phyloP scores from a whole-genome alignment of 371 early-diverging fungal genomes.

The Fennellomyces sp. region DNA sequence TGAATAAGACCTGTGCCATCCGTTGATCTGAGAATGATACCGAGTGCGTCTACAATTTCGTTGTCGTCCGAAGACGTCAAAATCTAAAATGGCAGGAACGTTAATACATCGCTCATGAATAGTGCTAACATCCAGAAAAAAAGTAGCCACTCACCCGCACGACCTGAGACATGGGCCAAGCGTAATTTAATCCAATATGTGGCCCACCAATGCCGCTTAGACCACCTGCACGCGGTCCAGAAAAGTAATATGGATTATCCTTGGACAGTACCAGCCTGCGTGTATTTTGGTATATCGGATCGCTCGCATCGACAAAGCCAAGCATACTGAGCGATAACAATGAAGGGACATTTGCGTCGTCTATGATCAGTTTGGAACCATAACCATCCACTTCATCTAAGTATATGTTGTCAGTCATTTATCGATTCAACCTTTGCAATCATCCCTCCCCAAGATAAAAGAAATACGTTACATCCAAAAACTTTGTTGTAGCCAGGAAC shows the following conservation, averaged over 20 bases:
- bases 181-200: slow-evolving; percentile 43
- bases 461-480: slow-evolving; percentile 41
- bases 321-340: slow-evolving; percentile 63
- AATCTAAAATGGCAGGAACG: slow-evolving; percentile 16
- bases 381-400: slow-evolving; percentile 72
- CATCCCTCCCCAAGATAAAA: neutral
- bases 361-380: slow-evolving; percentile 65
- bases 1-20: slow-evolving; percentile 44
- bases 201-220: slow-evolving; percentile 72
- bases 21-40: slow-evolving; percentile 28
- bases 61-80: slow-evolving; percentile 28
- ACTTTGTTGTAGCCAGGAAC: slow-evolving; percentile 48
- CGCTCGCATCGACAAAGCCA: slow-evolving; percentile 55
- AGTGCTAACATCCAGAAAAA: too few species aligned
- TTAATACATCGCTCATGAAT: neutral
- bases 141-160: slow-evolving; percentile 21
- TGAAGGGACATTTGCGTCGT: slow-evolving; percentile 73
- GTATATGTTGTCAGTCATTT: too few species aligned
- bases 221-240: slow-evolving; percentile 48
- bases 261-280: slow-evolving; percentile 57
- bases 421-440: too few species aligned
- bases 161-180: slow-evolving; percentile 38
- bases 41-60: slow-evolving; percentile 35
- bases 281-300: slow-evolving; percentile 62
- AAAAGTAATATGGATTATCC: slow-evolving; percentile 66